These are phyloP conservation scores for Kwoniella botswanensis DNA, from an alignment of 768 basidiomycete genomes.

Conservation along the genomic window DNA sequence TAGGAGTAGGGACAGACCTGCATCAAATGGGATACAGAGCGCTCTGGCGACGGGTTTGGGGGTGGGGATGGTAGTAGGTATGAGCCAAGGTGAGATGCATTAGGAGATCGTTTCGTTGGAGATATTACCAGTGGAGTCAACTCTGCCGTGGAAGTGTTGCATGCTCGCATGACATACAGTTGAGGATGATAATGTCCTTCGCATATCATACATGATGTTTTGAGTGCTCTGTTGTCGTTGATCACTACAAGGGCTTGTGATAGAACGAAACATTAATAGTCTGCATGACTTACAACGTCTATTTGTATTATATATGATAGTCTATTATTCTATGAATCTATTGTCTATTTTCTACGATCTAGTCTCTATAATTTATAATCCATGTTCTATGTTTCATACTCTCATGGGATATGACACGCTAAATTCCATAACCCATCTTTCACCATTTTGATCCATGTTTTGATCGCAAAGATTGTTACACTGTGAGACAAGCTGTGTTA, in stretches of 20 bases:
- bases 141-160: too few species aligned
- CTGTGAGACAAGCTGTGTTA: too few species aligned
- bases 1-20: neutral
- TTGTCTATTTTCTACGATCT: conserved; percentile 7
- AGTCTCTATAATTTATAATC: neutral
- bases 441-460: too few species aligned
- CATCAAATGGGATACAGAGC: conserved; percentile 4
- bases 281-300: neutral
- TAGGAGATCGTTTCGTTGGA: neutral
- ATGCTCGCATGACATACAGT: neutral
- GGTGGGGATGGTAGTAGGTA: conserved; percentile 7
- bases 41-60: conserved; percentile 4
- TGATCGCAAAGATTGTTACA: too few species aligned
- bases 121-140: too few species aligned
- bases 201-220: too few species aligned
- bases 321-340: conserved; percentile 10
- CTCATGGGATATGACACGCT: too few species aligned
- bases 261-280: neutral
- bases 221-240: too few species aligned
- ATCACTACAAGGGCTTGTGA: too few species aligned
- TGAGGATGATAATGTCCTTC: neutral
- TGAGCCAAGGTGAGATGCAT: neutral
- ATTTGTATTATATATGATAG: neutral
- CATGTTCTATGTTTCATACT: neutral
- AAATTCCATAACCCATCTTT: too few species aligned